These are phyloP conservation scores for Verticillium dahliae DNA, from an alignment of 2,329 filamentous ascomycete species.

Conservation along the genomic window DNA sequence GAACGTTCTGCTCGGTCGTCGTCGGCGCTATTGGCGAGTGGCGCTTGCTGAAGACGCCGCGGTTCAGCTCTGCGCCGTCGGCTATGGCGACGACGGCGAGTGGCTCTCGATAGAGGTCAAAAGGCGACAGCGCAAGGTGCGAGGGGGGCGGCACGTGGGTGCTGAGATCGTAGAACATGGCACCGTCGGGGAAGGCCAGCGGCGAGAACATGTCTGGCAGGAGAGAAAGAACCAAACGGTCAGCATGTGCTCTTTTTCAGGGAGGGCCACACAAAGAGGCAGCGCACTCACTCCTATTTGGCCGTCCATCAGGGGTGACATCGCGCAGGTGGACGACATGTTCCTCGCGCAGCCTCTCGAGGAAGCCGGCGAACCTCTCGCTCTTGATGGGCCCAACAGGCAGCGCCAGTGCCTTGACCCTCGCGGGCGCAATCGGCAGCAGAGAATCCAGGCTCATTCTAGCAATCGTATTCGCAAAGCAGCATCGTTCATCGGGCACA, in stretches of 20 bases:
- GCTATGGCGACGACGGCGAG: constrained; percentile 78
- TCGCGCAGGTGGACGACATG: constrained; percentile 80
- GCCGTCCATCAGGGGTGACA: constrained; percentile 75
- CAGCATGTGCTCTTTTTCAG: background rate
- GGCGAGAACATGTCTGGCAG: constrained; percentile 84
- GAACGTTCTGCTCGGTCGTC: constrained; percentile 49
- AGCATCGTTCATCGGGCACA: constrained; percentile 10
- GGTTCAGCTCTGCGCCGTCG: constrained; percentile 66
- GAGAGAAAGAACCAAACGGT: constrained; percentile 5
- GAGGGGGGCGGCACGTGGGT: constrained; percentile 74
- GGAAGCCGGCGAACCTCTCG: constrained; percentile 71
- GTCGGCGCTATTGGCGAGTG: constrained; percentile 45
- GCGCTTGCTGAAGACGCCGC: constrained; percentile 45
- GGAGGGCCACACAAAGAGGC: background rate
- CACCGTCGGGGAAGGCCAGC: constrained; percentile 76
- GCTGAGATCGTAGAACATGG: constrained; percentile 81
- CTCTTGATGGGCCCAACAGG: constrained; percentile 82
- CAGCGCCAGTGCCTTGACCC: constrained; percentile 79
- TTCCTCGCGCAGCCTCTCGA: constrained; percentile 70
- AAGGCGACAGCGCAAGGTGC: constrained; percentile 74
- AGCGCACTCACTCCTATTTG: constrained; percentile 68
- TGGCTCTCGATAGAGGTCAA: constrained; percentile 84
- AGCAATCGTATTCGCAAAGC: constrained; percentile 30
- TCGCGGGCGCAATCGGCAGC: constrained; percentile 84
- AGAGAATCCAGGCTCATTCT: constrained; percentile 85